Conservation (phyloP, 805 yeast genomes). For the Lipomyces mesembrius region DNA sequence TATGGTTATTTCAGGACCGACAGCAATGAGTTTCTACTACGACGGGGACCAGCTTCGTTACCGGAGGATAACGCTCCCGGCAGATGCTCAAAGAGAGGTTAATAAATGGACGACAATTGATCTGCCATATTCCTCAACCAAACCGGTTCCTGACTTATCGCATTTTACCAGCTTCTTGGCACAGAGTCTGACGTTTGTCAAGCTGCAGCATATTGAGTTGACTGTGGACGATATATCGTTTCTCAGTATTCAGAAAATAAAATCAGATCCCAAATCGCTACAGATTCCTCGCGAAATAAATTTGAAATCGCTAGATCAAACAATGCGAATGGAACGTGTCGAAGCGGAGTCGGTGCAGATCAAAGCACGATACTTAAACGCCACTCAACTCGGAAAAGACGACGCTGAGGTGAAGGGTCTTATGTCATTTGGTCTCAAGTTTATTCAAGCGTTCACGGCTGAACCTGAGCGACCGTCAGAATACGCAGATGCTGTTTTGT, state of each 20-base stretch:
- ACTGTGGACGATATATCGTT: constrained; percentile 42
- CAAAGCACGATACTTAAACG: constrained; percentile 45
- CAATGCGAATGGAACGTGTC: constrained; percentile 40
- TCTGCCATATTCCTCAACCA: constrained; percentile 45
- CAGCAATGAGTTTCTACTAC: constrained; percentile 48
- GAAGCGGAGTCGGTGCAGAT: constrained; percentile 42
- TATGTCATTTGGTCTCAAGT: constrained; percentile 31
- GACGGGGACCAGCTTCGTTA: constrained; percentile 48
- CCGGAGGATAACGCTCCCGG: constrained; percentile 38
- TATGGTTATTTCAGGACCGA: constrained; percentile 55
- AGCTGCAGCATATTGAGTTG: constrained; percentile 42
- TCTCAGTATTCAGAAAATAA: constrained; percentile 41
- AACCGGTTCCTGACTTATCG: constrained; percentile 44
- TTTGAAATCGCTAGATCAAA: constrained; percentile 40
- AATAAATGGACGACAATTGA: constrained; percentile 48
- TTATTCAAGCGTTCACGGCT: constrained; percentile 31
- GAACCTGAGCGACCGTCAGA: constrained; percentile 44
- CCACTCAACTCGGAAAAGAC: constrained; percentile 44
- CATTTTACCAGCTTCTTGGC: constrained; percentile 48
- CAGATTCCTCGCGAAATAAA: constrained; percentile 40
- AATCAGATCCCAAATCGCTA: constrained; percentile 37
- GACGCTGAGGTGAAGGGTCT: constrained; percentile 30
- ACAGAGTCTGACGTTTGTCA: constrained; percentile 48
- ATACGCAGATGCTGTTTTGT: constrained; percentile 41
- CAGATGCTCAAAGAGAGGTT: constrained; percentile 25